A percentile compares a stretch with the other conserved stretches of the same genome.
phyloP scores from a whole-genome alignment of 2,329 filamentous ascomycete genomes.

The Pseudocercospora fijiensis region DNA sequence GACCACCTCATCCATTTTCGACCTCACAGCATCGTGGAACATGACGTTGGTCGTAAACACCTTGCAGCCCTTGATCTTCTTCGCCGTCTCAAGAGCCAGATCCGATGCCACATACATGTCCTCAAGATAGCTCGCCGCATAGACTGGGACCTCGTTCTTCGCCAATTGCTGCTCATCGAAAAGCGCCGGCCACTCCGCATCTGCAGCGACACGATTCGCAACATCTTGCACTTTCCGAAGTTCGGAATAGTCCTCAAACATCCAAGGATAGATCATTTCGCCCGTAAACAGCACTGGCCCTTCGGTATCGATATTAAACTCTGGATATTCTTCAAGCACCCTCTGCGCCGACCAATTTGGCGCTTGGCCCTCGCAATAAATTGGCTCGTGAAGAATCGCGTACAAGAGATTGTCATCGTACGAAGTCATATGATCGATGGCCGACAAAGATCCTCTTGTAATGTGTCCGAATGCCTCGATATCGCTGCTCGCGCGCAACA shows the following conservation, averaged over 20 bases:
- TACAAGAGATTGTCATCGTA: slow-evolving; percentile 82
- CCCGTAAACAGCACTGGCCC: slow-evolving; percentile 75
- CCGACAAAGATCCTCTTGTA: slow-evolving; percentile 66
- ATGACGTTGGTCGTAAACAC: slow-evolving; percentile 81
- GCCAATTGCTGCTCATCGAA: slow-evolving; percentile 73
- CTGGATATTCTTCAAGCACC: slow-evolving; percentile 53
- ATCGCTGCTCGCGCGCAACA: slow-evolving; percentile 70
- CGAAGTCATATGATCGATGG: slow-evolving; percentile 64
- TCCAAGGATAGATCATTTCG: slow-evolving; percentile 87
- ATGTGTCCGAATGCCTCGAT: slow-evolving; percentile 74
- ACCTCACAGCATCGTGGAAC: slow-evolving; percentile 80
- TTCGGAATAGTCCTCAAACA: slow-evolving; percentile 78
- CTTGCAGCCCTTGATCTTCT: slow-evolving; percentile 71
- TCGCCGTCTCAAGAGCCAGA: slow-evolving; percentile 70
- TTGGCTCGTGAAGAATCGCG: slow-evolving; percentile 79
- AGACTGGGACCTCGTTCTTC: slow-evolving; percentile 79
- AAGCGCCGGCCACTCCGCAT: slow-evolving; percentile 69
- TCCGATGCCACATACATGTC: slow-evolving; percentile 91
- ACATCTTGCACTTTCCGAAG: slow-evolving; percentile 66
- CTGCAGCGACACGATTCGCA: slow-evolving; percentile 68
- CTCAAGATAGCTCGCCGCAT: slow-evolving; percentile 77
- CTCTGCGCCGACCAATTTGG: slow-evolving; percentile 75
- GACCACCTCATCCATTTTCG: slow-evolving; percentile 72
- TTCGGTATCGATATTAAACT: slow-evolving; percentile 48
- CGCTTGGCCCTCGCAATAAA: slow-evolving; percentile 72